Conservation (phyloP, 192 early-diverging fungal species). For the Linnemannia zychae region DNA sequence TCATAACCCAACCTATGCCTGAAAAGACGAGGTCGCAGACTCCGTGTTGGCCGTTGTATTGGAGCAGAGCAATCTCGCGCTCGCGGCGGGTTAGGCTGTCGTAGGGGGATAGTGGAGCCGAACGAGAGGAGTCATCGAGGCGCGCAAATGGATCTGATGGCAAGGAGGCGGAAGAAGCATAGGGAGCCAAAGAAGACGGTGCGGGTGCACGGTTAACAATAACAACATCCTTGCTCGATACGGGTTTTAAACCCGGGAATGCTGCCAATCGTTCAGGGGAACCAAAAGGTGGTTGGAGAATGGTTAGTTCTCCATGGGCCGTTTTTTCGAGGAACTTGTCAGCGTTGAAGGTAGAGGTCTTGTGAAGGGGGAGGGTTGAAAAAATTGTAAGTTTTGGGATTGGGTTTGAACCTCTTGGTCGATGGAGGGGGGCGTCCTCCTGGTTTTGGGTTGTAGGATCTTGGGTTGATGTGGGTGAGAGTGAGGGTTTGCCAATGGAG, state of each 20-base stretch:
- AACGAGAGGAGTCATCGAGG: not conserved
- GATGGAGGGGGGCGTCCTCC: not conserved
- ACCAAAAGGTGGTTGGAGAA: slow-evolving; percentile 51
- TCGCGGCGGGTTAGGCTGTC: slow-evolving; percentile 5
- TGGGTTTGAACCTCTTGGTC: slow-evolving; percentile 32
- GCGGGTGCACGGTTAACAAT: slow-evolving; percentile 20
- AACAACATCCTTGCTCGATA: slow-evolving; percentile 15
- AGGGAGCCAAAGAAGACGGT: not conserved
- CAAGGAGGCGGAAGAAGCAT: not conserved
- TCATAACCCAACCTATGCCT: slow-evolving; percentile 53
- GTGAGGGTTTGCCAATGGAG: slow-evolving; percentile 26
- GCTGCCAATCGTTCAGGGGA: slow-evolving; percentile 27
- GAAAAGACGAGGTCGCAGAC: slow-evolving; percentile 53
- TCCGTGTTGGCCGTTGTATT: slow-evolving; percentile 37
- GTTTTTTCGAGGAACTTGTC: slow-evolving; percentile 33
- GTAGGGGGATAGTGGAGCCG: not conserved
- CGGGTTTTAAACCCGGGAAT: slow-evolving; percentile 31
- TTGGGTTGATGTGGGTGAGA: not conserved
- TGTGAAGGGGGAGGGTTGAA: slow-evolving; percentile 43
- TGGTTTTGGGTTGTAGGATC: not conserved
- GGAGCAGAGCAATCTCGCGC: slow-evolving; percentile 8
- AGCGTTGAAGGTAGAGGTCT: slow-evolving; percentile 32
- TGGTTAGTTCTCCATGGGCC: slow-evolving; percentile 19
- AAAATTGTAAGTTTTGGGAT: slow-evolving; percentile 47
- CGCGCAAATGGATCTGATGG: slow-evolving; percentile 19